These are phyloP conservation scores for Haberlea rhodopensis DNA, from an alignment of 257 asterid species.

Conservation along the genomic window DNA sequence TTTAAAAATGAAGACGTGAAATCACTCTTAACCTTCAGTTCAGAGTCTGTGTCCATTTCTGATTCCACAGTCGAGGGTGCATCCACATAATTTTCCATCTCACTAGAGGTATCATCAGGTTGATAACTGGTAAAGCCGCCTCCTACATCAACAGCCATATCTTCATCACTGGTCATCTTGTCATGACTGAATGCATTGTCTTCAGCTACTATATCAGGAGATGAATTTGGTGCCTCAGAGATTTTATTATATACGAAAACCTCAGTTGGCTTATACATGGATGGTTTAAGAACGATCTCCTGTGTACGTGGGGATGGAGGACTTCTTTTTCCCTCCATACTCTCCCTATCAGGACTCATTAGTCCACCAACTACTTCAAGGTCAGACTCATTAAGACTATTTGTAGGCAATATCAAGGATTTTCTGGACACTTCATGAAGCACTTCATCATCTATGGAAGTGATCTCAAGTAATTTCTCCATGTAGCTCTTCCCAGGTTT, in stretches of 20 bases:
- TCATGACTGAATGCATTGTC: constrained; percentile 33
- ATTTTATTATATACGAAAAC: constrained; percentile 29
- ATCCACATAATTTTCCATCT: constrained; percentile 72
- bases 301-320: constrained; percentile 40
- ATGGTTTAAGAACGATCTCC: constrained; percentile 30
- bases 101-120: constrained; percentile 70
- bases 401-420: constrained; percentile 36
- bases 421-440: constrained; percentile 52
- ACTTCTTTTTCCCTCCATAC: constrained; percentile 36
- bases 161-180: constrained; percentile 42
- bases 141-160: constrained; percentile 44
- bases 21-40: constrained; percentile 49
- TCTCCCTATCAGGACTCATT: constrained; percentile 45
- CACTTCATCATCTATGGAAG: constrained; percentile 66
- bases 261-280: constrained; percentile 33
- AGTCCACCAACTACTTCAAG: constrained; percentile 41
- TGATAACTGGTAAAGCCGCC: constrained; percentile 42
- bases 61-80: constrained; percentile 79
- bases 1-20: constrained; percentile 31
- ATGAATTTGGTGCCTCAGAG: constrained; percentile 35
- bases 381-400: constrained; percentile 38
- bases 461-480: constrained; percentile 55
- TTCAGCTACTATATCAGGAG: constrained; percentile 34
- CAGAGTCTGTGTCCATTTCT: constrained; percentile 67
- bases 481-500: constrained; percentile 82